Conservation (phyloP, 192 early-diverging fungal species). For the Entomortierella beljakovae region DNA sequence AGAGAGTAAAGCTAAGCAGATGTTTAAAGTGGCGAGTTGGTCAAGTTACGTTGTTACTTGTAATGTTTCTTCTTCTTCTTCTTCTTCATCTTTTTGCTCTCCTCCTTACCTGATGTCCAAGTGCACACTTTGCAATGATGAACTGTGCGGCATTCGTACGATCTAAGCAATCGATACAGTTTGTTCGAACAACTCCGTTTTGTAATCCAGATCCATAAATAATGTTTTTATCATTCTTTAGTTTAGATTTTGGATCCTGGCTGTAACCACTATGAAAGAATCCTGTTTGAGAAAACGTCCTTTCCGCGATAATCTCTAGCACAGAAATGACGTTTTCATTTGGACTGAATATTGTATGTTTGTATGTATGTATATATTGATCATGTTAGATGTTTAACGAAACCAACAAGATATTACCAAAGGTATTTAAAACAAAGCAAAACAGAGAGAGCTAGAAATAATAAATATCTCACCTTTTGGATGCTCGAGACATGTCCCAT, state of each 20-base stretch:
- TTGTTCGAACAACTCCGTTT: constrained; percentile 91
- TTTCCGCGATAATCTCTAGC: constrained; percentile 90
- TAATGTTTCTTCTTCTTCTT: background rate
- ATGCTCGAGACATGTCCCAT: constrained; percentile 99
- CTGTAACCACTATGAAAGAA: constrained; percentile 94
- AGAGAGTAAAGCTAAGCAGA: constrained; percentile 79
- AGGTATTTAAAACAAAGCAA: too few relatives aligned
- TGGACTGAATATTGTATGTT: constrained; percentile 41
- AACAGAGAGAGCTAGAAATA: background rate
- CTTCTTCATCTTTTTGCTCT: background rate
- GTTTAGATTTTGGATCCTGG: constrained; percentile 56
- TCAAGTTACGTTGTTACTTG: background rate
- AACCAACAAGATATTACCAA: too few relatives aligned
- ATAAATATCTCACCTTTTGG: constrained; percentile 77
- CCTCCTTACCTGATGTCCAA: constrained; percentile 79
- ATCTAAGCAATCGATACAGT: constrained; percentile 99
- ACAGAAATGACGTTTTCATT: constrained; percentile 91
- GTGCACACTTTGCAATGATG: constrained; percentile 92
- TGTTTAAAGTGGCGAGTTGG: background rate
- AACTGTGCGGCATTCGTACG: constrained; percentile 98
- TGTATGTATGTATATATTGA: background rate
- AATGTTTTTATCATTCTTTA: background rate
- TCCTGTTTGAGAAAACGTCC: constrained; percentile 86
- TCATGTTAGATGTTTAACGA: background rate
- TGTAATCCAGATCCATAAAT: constrained; percentile 63